Evolutionary conservation across 139 green algal species (phyloP).

Genomic region (Yamagishiella unicocca): DNA sequence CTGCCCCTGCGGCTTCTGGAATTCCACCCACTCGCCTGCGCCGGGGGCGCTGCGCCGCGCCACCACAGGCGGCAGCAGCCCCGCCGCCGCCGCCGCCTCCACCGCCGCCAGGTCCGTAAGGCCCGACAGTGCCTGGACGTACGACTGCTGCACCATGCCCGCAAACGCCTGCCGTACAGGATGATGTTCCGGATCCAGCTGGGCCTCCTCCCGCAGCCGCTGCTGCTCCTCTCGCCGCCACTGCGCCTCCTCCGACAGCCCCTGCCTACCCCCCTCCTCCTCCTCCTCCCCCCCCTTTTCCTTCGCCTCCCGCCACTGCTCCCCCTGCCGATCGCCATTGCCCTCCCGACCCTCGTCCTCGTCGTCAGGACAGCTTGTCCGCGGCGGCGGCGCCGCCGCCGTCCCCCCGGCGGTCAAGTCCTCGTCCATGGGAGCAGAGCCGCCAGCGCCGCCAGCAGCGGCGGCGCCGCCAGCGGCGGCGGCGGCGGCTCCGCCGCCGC

Average conservation of each 20-base stretch:
- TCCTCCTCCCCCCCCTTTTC: neutral
- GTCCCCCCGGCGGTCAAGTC: neutral
- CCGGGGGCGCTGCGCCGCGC: neutral
- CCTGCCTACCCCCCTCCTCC: neutral
- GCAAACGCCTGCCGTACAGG: neutral
- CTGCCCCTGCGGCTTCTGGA: neutral
- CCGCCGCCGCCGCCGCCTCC: slow-evolving; percentile 13
- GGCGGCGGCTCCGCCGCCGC: too few relatives aligned
- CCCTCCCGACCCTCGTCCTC: neutral
- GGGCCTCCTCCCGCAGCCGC: neutral
- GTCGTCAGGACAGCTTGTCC: neutral
- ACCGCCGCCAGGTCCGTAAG: slow-evolving; percentile 8
- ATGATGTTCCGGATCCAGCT: neutral
- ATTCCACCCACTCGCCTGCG: slow-evolving; percentile 41
- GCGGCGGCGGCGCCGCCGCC: neutral
- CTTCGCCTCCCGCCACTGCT: neutral
- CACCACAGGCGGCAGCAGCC: slow-evolving; percentile 36
- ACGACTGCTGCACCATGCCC: slow-evolving; percentile 19
- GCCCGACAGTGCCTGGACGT: slow-evolving; percentile 24
- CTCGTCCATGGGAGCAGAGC: too few relatives aligned
- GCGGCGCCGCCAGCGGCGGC: neutral
- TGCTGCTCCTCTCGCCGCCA: neutral
- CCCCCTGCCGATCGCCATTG: too few relatives aligned
- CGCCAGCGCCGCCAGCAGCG: neutral
- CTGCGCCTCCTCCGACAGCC: neutral